phyloP scores from a whole-genome alignment of 2,329 filamentous ascomycete genomes.

The Penicillium sp. region DNA sequence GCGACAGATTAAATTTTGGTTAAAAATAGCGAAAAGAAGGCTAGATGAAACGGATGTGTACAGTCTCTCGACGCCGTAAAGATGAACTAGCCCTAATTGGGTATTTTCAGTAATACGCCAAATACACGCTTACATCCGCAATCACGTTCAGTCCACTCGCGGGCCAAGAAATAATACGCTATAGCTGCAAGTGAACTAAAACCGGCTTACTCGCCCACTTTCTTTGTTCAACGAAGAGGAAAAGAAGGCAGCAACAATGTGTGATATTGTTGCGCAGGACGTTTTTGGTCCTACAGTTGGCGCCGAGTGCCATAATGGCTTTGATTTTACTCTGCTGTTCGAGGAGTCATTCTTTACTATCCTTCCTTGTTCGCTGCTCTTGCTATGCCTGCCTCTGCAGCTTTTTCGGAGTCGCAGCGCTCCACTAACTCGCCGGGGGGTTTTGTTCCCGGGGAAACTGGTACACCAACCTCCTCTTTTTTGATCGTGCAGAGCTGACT shows the following conservation, averaged over 20 bases:
- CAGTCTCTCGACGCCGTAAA: not conserved
- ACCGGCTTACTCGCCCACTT: not conserved
- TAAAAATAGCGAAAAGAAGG: slow-evolving; percentile 4
- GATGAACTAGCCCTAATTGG: not conserved
- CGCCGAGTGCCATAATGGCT: slow-evolving; percentile 7
- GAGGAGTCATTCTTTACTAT: slow-evolving; percentile 34
- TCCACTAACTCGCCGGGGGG: not conserved
- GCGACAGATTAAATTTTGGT: not conserved
- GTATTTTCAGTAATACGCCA: not conserved
- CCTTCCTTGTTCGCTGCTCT: slow-evolving; percentile 10
- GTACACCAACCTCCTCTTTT: not conserved
- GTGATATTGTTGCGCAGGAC: slow-evolving; percentile 1
- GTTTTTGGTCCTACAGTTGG: not conserved
- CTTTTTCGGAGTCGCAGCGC: not conserved
- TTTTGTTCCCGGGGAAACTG: not conserved
- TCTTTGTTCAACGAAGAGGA: not conserved
- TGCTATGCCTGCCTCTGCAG: slow-evolving; percentile 28
- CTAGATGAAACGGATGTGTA: not conserved
- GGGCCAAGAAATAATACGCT: not conserved
- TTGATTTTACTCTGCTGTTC: slow-evolving; percentile 36
- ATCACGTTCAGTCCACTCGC: not conserved
- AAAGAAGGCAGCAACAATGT: not conserved
- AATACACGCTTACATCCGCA: not conserved
- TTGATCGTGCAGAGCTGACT: not conserved
- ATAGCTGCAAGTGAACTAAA: not conserved